These are phyloP conservation scores for Zygosaccharomyces bisporus DNA, from an alignment of 805 yeast genomes.

Conservation along the genomic window DNA sequence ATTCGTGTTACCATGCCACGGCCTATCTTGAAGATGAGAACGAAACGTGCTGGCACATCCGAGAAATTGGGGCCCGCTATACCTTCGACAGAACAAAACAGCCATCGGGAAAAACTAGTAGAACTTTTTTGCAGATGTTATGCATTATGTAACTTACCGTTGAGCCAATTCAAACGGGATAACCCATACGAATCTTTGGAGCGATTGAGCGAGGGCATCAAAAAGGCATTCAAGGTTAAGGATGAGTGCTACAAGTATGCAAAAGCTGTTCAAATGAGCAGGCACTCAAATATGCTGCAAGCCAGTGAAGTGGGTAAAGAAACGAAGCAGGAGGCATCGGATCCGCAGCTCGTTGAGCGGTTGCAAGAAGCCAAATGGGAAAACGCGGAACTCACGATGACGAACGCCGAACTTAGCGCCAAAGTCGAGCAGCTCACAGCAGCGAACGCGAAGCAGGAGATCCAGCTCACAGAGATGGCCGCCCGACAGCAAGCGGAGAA, in stretches of 20 bases:
- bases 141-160: slow-evolving; percentile 9
- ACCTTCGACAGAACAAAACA: background rate
- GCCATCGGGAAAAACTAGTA: background rate
- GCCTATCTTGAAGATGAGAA: no score
- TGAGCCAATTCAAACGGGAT: slow-evolving; percentile 3
- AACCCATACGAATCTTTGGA: slow-evolving; percentile 1
- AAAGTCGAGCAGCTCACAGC: background rate
- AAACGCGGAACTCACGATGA: background rate
- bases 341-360: background rate
- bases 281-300: no score
- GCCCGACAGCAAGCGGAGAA: no score
- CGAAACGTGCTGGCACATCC: no score
- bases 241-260: slow-evolving; percentile 7
- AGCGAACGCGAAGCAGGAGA: background rate
- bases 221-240: slow-evolving; percentile 6
- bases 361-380: background rate
- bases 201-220: slow-evolving; percentile 1
- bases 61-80: no score
- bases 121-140: slow-evolving; percentile 6
- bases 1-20: no score
- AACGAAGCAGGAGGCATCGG: slow-evolving; percentile 1
- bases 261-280: slow-evolving; percentile 2
- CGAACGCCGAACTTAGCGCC: background rate
- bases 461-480: no score
- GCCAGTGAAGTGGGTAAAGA: no score